These are phyloP conservation scores for Kodamaea ohmeri DNA, from an alignment of 1,139 yeast genomes.

Conservation along the genomic window DNA sequence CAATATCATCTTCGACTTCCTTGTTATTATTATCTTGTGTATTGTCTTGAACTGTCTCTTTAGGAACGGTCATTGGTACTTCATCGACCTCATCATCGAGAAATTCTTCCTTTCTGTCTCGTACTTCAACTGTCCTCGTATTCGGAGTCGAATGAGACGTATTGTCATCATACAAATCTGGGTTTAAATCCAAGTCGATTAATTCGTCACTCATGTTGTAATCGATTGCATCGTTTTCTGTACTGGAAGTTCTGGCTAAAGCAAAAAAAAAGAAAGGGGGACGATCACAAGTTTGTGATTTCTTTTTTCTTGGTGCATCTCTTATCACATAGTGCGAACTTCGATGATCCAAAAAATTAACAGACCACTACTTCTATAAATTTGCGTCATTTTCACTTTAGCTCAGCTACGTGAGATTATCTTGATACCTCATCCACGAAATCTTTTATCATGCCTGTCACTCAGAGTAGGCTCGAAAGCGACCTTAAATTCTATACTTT, in stretches of 20 bases:
- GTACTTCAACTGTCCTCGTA: slow-evolving; percentile 1
- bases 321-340: neutral
- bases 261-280: slow-evolving; percentile 4
- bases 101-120: slow-evolving; percentile 3
- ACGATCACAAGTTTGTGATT: slow-evolving; percentile 3
- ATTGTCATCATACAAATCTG: slow-evolving; percentile 37
- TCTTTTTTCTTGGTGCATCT: slow-evolving; percentile 3
- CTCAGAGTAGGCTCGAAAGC: slow-evolving; percentile 9
- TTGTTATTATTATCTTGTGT: neutral
- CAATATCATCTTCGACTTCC: slow-evolving; percentile 4
- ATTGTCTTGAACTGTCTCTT: neutral
- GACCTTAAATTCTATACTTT: slow-evolving; percentile 10
- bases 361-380: neutral
- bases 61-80: neutral
- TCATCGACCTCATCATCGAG: slow-evolving; percentile 2
- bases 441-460: slow-evolving; percentile 13
- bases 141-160: slow-evolving; percentile 9
- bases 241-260: neutral
- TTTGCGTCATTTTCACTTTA: neutral
- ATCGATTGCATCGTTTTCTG: neutral
- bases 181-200: slow-evolving; percentile 38
- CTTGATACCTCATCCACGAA: no score
- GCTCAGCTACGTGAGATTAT: no score
- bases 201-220: slow-evolving; percentile 7
- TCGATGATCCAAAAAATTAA: slow-evolving; percentile 3